Percentiles rank a stretch among this genome's conserved stretches.
Evolutionary conservation across 345 rosid genomes (phyloP).

Genomic region (Cardamine resedifolia): DNA sequence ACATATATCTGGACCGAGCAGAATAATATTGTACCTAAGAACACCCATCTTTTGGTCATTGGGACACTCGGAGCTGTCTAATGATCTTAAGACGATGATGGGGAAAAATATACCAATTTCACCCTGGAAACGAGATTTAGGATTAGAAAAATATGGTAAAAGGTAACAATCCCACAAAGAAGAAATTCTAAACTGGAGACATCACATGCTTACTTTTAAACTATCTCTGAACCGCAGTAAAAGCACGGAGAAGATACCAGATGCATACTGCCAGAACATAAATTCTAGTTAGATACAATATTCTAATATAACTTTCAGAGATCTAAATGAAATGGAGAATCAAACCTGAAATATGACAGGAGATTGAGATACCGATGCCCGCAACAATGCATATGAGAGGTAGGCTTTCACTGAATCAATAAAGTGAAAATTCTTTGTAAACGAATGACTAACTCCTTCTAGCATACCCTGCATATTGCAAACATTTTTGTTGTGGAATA

Average conservation of each 20-base stretch:
- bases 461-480: conserved; percentile 70
- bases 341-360: conserved; percentile 89
- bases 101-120: conserved; percentile 97
- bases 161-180: conserved; percentile 8
- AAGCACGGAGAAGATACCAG: conserved; percentile 94
- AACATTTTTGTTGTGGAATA: conserved; percentile 22
- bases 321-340: conserved; percentile 24
- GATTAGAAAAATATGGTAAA: conserved; percentile 10
- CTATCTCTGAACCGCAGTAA: conserved; percentile 89
- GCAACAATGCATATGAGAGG: conserved; percentile 91
- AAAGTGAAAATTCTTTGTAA: conserved; percentile 90
- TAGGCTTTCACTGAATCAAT: conserved; percentile 98
- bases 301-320: conserved; percentile 21
- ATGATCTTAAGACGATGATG: conserved; percentile 79
- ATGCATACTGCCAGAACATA: conserved; percentile 77
- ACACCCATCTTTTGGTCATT: conserved; percentile 80
- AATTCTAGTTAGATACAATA: conserved; percentile 36
- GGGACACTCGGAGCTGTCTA: conserved; percentile 78
- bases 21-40: conserved; percentile 63
- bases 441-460: conserved; percentile 93
- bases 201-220: conserved; percentile 71
- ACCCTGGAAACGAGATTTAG: conserved; percentile 56
- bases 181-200: conserved; percentile 26
- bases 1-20: conserved; percentile 29
- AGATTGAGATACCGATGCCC: conserved; percentile 94